A percentile compares a stretch with the other conserved stretches of the same genome.
Conservation (phyloP, 495 filamentous ascomycete species). For the Aspergillus asperescens region DNA sequence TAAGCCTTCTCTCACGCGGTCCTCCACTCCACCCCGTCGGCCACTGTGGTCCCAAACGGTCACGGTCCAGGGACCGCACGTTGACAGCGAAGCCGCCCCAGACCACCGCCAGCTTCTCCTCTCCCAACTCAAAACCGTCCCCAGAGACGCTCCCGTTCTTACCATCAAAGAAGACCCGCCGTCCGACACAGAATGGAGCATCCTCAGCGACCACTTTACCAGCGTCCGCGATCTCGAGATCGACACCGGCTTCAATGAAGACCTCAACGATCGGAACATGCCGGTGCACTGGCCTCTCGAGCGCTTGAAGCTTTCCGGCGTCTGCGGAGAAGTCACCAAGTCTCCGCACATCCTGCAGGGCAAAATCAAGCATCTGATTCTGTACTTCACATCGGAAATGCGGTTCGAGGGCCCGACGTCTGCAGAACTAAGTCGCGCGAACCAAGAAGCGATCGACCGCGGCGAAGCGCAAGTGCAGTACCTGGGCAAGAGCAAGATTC, state of each 20-base stretch:
- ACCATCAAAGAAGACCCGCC: conserved; percentile 19
- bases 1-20: too few relatives aligned
- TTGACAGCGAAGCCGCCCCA: neutral
- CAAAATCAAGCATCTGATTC: conserved; percentile 18
- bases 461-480: conserved; percentile 16
- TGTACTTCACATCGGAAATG: conserved; percentile 18
- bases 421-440: conserved; percentile 3
- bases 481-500: conserved; percentile 10
- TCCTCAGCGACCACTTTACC: conserved; percentile 23
- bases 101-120: conserved; percentile 12
- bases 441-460: conserved; percentile 11
- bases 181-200: conserved; percentile 20
- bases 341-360: conserved; percentile 21
- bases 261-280: conserved; percentile 22
- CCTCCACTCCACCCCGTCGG: too few relatives aligned
- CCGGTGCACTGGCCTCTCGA: conserved; percentile 26
- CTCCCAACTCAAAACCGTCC: conserved; percentile 18
- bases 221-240: conserved; percentile 14
- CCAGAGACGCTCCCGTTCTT: conserved; percentile 11
- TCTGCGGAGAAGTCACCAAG: conserved; percentile 14
- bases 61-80: conserved; percentile 13
- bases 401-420: conserved; percentile 24
- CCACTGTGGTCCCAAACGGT: too few relatives aligned
- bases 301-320: conserved; percentile 11
- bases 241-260: conserved; percentile 19